Percentiles rank a stretch among this genome's conserved stretches.
phyloP scores from a whole-genome alignment of 148 eudicot species.

The Chenopodium album region DNA sequence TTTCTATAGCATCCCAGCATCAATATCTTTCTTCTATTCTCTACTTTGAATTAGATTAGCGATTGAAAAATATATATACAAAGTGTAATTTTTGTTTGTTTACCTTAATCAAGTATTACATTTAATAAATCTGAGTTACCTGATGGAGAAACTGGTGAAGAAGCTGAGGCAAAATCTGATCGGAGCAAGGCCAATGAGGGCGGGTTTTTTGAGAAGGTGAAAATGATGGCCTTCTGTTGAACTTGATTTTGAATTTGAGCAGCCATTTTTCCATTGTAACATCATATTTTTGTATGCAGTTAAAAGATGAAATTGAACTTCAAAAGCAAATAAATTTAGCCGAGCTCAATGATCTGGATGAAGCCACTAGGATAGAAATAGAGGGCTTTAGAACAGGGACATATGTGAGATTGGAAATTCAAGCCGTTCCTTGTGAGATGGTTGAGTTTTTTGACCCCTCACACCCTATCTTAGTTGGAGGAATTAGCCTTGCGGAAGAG shows the following conservation, averaged over 20 bases:
- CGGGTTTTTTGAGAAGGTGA: slow-evolving; percentile 79
- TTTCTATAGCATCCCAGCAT: not conserved
- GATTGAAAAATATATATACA: not conserved
- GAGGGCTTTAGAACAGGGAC: slow-evolving; percentile 92
- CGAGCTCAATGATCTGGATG: slow-evolving; percentile 91
- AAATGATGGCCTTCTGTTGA: slow-evolving; percentile 9
- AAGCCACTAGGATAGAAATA: slow-evolving; percentile 70
- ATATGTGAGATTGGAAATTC: slow-evolving; percentile 84
- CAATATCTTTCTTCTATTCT: not conserved
- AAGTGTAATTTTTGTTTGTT: slow-evolving; percentile 12
- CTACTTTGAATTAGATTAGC: not conserved
- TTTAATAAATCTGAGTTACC: slow-evolving; percentile 54
- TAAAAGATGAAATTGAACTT: slow-evolving; percentile 85
- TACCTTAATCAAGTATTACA: slow-evolving; percentile 66
- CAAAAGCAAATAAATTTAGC: slow-evolving; percentile 75
- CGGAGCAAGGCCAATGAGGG: slow-evolving; percentile 49
- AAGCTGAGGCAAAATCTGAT: slow-evolving; percentile 35
- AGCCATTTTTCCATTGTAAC: not conserved
- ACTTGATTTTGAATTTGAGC: not conserved
- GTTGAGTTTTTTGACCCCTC: slow-evolving; percentile 93
- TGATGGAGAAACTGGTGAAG: slow-evolving; percentile 57
- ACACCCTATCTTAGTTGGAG: slow-evolving; percentile 92
- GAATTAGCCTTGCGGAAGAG: slow-evolving; percentile 82
- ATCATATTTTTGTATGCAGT: slow-evolving; percentile 38
- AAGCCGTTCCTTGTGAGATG: slow-evolving; percentile 88